Percentiles rank a stretch among this genome's conserved stretches.
Conservation (phyloP, 1,284 basidiomycete genomes). For the Boletus austroedulis region DNA sequence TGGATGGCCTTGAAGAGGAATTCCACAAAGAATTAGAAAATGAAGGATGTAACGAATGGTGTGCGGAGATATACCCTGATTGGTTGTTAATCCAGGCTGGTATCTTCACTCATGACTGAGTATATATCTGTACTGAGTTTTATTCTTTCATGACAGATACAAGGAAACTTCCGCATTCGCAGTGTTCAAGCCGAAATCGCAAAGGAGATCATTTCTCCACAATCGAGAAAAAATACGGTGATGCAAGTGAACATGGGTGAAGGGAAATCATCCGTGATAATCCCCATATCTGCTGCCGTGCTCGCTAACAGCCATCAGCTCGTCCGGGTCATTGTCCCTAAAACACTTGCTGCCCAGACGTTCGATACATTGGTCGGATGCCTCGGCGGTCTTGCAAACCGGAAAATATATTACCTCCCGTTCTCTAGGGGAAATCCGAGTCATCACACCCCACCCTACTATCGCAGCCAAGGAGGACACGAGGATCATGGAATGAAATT, state of each 20-base stretch:
- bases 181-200: constrained; percentile 41
- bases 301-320: constrained; percentile 45
- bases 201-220: constrained; percentile 45
- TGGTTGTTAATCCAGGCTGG: constrained; percentile 43
- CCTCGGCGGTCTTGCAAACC: constrained; percentile 45
- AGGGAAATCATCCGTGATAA: constrained; percentile 36
- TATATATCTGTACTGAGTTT: too few relatives aligned
- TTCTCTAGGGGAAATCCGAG: too few relatives aligned
- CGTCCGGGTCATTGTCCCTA: constrained; percentile 49
- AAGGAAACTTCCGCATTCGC: constrained; percentile 42
- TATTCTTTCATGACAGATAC: constrained; percentile 37
- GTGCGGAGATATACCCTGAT: constrained; percentile 29
- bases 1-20: not conserved
- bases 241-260: constrained; percentile 2
- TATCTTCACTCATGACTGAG: too few relatives aligned
- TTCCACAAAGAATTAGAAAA: constrained; percentile 16
- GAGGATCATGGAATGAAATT: too few relatives aligned
- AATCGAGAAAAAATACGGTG: constrained; percentile 2
- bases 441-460: too few relatives aligned
- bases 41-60: constrained; percentile 11
- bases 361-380: constrained; percentile 46
- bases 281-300: constrained; percentile 43
- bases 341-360: constrained; percentile 43
- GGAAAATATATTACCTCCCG: constrained; percentile 47
- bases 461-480: too few relatives aligned